A percentile compares a stretch with the other conserved stretches of the same genome.
Evolutionary conservation across 768 basidiomycete species (phyloP).

Genomic region (Leccinum incarnatum): DNA sequence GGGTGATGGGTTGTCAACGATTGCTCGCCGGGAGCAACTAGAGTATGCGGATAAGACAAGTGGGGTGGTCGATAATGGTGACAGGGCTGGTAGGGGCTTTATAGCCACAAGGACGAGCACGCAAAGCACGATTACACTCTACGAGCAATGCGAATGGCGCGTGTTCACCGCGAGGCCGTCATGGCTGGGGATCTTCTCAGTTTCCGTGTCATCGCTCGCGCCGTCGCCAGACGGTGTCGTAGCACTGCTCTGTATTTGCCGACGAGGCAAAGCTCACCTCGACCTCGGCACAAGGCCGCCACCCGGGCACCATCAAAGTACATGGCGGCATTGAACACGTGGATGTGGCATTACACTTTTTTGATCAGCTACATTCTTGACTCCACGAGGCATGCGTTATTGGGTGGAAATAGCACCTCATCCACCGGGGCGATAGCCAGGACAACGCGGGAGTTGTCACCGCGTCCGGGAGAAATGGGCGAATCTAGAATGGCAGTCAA

Average conservation of each 20-base stretch:
- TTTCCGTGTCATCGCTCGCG: constrained; percentile 14
- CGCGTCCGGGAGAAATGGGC: neutral
- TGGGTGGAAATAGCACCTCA: neutral
- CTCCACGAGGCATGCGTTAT: constrained; percentile 13
- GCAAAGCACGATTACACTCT: constrained; percentile 11
- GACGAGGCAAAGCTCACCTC: constrained; percentile 17
- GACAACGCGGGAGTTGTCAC: neutral
- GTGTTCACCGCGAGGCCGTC: constrained; percentile 31
- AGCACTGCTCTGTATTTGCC: constrained; percentile 13
- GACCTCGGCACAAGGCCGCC: constrained; percentile 13
- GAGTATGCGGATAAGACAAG: constrained; percentile 39
- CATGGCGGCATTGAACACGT: constrained; percentile 14
- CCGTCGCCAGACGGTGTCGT: constrained; percentile 5
- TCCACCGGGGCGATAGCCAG: neutral
- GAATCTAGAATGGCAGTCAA: neutral
- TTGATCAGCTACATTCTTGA: constrained; percentile 13
- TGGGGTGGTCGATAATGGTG: constrained; percentile 35
- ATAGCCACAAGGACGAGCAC: constrained; percentile 19
- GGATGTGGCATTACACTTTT: constrained; percentile 6
- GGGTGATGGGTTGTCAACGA: constrained; percentile 2
- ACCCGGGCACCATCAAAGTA: constrained; percentile 3
- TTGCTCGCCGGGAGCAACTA: constrained; percentile 32
- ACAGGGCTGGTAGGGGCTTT: constrained; percentile 17
- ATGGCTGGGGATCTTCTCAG: constrained; percentile 10
- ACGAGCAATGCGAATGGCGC: constrained; percentile 28